Evolutionary conservation across 1,284 basidiomycete genomes (phyloP), one percentile per base, ranked within the genome.

Genomic region (Ustilago tritici): DNA sequence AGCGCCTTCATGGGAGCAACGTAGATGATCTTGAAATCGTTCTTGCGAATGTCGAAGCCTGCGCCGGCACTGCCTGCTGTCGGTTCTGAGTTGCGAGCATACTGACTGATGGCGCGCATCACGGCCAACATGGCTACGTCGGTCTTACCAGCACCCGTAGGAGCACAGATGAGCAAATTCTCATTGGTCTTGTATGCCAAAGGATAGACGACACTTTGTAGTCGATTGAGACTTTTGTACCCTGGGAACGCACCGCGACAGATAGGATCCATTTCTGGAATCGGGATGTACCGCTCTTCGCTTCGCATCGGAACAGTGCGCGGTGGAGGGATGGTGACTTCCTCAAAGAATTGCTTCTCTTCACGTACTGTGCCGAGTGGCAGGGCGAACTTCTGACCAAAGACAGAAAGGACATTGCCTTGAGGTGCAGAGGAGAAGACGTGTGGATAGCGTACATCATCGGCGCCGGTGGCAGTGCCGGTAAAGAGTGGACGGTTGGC

Each of bases 1-100:
- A 99, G 88, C 3, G 97, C 97, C 86, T 99, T 99, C 95, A 99
- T 99, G 0, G 97, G 97, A 10, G 97, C 97, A 40, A 99, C 97
- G 82, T 99, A 99, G 64, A 99, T 95, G 68, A 99, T 92, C 87
- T 99, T 99, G 89, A 98, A 99, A 36, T 86, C 83, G 56, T 82
- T 72, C 32, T 64, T 66, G 50, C 61, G 65, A 50, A 86, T 82
- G 38, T 78, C 75, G 52, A 84, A 82, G 28, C 76, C 75, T n/a
- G 72, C 67, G 1, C 50, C 70, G 2, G 67, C 70, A 12, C 61
- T 62, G 9, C 65, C 70, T 4, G 90, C 88, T 71, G 93, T 90
- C 49, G 89, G 89, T 71, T 91, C 87, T 71, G 95, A 92, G 14
- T 90, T 89, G n/a, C 89, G 86, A 84, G 91, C 89, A 85, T 94